Base-by-base conservation (phyloP, 2,329 filamentous ascomycete genomes). In the Didymella pomorum region DNA sequence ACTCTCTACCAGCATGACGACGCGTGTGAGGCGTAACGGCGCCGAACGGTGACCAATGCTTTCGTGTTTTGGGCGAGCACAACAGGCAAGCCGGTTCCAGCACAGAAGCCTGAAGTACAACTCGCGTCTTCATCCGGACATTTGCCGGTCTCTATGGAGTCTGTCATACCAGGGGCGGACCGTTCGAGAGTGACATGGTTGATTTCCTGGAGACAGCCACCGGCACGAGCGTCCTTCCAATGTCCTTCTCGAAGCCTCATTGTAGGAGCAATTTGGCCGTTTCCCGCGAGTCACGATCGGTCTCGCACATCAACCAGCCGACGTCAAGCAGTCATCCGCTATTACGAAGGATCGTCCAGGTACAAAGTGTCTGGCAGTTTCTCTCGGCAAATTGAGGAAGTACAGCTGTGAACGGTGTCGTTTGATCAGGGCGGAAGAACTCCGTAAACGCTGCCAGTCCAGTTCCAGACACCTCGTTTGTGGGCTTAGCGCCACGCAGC, bases 181-280 rank as follows among this genome's bases (percentile, higher is more conserved):
- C 43, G 58, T 61, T 44, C 35, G 29, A 28, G 57, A 45, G 49
- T 42, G 55, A 44, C 44, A 33, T 33, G 49, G 55, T 59, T 43
- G 57, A 56, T 65, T 56, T 63, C 56, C 60, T 56, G 45, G 39
- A 48, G 26, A 45, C 31, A 37, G 23, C 28, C 33, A 58, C 49
- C 37, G 65, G 70, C 67, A 66, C 70, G 71, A 74, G 71, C 71
- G 65, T 61, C 65, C 65, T 71, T 72, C 71, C 44, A 64, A 49
- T 55, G 56, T 42, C 39, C 61, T 71, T 70, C 67, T 63, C 63
- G 68, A 71, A 68, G 65, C 55, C 57, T 58, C 47, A 58, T 62
- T 60, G 54, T 58, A 63, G 62, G 64, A 65, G 54, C 56, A 66
- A 61, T 47, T 41, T 47, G 47, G 54, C 57, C 45, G 59, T 46